Conservation (phyloP, 768 basidiomycete species). For the Pleurotus salmoneostramineus region DNA sequence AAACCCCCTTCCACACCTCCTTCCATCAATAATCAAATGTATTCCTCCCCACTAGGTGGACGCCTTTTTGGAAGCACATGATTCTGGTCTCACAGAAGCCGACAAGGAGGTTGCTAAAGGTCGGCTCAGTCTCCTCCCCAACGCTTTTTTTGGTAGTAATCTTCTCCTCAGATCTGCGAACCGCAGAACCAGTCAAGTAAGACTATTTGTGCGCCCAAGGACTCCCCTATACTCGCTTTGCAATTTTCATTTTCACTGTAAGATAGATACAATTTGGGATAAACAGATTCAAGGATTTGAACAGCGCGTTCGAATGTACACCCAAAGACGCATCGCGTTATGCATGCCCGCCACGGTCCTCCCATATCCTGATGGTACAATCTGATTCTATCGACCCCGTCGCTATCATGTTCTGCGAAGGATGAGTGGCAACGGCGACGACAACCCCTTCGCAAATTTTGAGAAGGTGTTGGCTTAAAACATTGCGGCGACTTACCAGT, state of each 20-base stretch:
- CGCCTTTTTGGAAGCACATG: conserved; percentile 92
- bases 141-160: background rate
- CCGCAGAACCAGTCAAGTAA: conserved; percentile 58
- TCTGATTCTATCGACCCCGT: conserved; percentile 86
- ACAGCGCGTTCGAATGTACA: background rate
- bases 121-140: conserved; percentile 22
- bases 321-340: conserved; percentile 8
- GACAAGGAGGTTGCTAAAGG: conserved; percentile 78
- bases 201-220: conserved; percentile 5
- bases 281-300: background rate
- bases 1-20: background rate
- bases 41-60: conserved; percentile 54
- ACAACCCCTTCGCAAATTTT: conserved; percentile 52
- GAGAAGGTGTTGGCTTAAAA: background rate
- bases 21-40: background rate
- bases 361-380: conserved; percentile 80
- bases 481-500: conserved; percentile 40
- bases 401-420: conserved; percentile 81
- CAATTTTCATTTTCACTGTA: conserved; percentile 1
- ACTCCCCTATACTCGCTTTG: background rate
- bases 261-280: conserved; percentile 3
- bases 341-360: conserved; percentile 38
- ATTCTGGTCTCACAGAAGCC: conserved; percentile 76
- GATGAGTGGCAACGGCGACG: conserved; percentile 86
- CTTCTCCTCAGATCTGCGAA: conserved; percentile 43